Evolutionary conservation across 441 rosid species (phyloP).

Genomic region (Populus hybrid): DNA sequence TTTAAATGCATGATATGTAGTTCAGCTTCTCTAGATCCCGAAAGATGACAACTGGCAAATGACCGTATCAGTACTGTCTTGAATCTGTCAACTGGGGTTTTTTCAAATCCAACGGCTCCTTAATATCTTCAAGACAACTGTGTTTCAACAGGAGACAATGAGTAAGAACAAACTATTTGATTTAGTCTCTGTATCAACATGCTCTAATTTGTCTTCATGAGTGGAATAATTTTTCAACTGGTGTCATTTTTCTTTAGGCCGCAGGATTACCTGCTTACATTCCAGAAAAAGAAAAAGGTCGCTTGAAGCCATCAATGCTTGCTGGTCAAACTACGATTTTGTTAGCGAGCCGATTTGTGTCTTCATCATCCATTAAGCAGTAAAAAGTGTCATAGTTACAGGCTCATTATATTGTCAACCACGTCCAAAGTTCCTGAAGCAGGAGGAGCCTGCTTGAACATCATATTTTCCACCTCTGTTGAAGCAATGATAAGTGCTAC

Average conservation of each 20-base stretch:
- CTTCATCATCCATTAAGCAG: neutral
- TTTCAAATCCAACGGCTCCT: neutral
- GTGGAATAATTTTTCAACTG: neutral
- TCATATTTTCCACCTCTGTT: neutral
- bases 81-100: neutral
- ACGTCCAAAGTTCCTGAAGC: constrained; percentile 1
- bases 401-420: constrained; percentile 17
- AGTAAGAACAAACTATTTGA: neutral
- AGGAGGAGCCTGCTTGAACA: constrained; percentile 3
- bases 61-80: neutral
- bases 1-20: no score
- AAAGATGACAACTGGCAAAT: neutral
- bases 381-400: neutral
- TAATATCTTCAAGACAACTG: neutral
- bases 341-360: neutral
- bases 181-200: neutral
- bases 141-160: neutral
- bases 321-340: neutral
- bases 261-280: neutral
- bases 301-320: neutral
- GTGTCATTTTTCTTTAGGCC: neutral
- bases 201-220: neutral
- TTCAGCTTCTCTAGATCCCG: no score
- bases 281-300: neutral
- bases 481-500: neutral